Conservation (phyloP, 148 eudicot genomes). For the Polygonum aviculare region DNA sequence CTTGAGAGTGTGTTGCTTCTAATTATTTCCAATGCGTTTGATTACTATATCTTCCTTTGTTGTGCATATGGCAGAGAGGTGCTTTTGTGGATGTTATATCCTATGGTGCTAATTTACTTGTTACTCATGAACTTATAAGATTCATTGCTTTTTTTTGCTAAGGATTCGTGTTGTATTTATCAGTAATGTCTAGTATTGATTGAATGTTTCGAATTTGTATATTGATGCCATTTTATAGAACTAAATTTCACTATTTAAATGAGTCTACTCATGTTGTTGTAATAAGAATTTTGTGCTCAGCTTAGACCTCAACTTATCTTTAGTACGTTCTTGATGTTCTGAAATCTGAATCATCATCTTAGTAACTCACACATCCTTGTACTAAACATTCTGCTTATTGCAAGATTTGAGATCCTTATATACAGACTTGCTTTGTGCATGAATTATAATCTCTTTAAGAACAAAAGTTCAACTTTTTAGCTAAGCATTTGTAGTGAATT, state of each 20-base stretch:
- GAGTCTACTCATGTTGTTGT: too few species aligned
- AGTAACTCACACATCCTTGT: not conserved
- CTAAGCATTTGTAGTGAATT: not conserved
- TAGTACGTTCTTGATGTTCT: too few species aligned
- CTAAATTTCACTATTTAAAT: too few species aligned
- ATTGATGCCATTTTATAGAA: too few species aligned
- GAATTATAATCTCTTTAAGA: not conserved
- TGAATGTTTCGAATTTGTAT: too few species aligned
- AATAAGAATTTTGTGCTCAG: too few species aligned
- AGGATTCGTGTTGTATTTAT: too few species aligned
- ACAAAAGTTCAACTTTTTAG: not conserved
- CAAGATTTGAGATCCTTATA: not conserved
- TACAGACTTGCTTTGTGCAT: not conserved
- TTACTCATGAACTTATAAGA: not conserved
- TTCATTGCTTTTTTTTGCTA: slow-evolving; percentile 9
- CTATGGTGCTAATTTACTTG: not conserved
- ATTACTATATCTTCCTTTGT: not conserved
- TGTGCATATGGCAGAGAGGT: too few species aligned
- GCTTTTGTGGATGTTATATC: not conserved
- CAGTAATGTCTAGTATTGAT: too few species aligned
- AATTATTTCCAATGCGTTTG: not conserved
- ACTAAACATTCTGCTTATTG: too few species aligned
- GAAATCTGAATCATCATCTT: not conserved
- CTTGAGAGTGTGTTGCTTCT: not conserved
- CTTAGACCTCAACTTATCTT: too few species aligned